A percentile compares a stretch with the other conserved stretches of the same genome.
Evolutionary conservation across 768 basidiomycete species (phyloP).

Genomic region (Gloeopeniophorella convolvens): DNA sequence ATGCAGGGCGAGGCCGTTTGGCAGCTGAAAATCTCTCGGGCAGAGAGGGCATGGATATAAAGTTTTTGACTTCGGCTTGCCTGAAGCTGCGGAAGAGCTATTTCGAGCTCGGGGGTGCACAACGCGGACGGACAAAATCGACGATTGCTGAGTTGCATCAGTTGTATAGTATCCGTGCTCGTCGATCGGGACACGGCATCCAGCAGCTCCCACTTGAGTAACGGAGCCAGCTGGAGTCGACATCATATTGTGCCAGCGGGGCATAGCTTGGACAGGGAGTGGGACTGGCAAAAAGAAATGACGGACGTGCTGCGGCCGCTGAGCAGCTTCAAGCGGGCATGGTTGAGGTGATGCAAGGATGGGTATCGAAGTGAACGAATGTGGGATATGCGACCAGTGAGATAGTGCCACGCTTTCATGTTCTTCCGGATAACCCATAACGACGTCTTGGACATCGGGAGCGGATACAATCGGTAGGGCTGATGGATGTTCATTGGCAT

Average conservation of each 20-base stretch:
- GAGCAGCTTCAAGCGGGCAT: too few species aligned
- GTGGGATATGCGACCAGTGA: neutral
- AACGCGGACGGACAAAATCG: neutral
- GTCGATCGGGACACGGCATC: neutral
- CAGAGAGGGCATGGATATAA: constrained; percentile 18
- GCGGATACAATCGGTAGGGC: neutral
- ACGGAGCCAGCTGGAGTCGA: neutral
- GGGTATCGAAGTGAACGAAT: neutral
- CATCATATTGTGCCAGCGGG: too few species aligned
- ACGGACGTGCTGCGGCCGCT: too few species aligned
- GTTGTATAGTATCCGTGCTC: neutral
- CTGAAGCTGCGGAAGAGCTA: neutral
- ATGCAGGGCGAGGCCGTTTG: constrained; percentile 20
- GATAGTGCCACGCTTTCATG: neutral
- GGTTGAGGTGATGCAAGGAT: too few species aligned
- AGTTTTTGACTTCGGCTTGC: neutral
- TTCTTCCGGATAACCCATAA: neutral
- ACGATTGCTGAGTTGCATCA: too few species aligned
- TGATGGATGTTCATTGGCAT: neutral
- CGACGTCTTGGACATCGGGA: neutral
- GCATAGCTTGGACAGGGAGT: too few species aligned
- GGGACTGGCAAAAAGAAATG: neutral
- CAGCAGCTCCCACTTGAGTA: neutral
- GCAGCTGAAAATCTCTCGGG: constrained; percentile 14
- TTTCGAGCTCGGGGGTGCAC: neutral